Percentiles rank a stretch among this genome's conserved stretches.
Conservation (phyloP, 176 grass and related monocot genomes). For the Triticum urartu region DNA sequence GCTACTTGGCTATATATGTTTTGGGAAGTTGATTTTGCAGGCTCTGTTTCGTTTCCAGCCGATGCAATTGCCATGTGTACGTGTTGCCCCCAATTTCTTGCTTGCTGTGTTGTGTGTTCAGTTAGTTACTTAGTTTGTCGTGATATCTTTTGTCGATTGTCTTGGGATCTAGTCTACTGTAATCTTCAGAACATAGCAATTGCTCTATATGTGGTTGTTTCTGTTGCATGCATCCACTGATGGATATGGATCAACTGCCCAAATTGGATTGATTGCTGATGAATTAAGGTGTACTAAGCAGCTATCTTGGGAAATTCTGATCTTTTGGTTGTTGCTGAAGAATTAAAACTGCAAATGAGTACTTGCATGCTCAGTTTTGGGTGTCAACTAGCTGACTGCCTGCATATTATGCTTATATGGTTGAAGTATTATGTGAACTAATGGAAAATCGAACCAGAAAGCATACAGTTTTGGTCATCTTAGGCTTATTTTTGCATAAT, state of each 20-base stretch:
- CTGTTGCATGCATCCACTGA: not conserved
- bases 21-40: not conserved
- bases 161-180: not conserved
- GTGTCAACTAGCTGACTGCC: not conserved
- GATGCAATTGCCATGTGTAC: not conserved
- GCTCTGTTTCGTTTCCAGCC: not conserved
- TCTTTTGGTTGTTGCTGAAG: not conserved
- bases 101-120: not conserved
- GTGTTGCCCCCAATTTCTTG: not conserved
- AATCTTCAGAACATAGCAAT: not conserved
- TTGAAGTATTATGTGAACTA: not conserved
- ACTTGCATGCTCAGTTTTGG: not conserved
- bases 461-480: not conserved
- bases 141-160: not conserved
- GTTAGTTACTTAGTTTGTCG: not conserved
- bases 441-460: not conserved
- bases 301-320: not conserved
- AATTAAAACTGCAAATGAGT: not conserved
- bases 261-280: not conserved
- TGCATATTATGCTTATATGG: not conserved
- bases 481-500: not conserved
- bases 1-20: too few relatives aligned
- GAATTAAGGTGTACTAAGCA: not conserved
- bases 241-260: not conserved
- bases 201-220: not conserved